Evolutionary conservation across 768 basidiomycete genomes (phyloP).

Genomic region (Boletellus ananas): DNA sequence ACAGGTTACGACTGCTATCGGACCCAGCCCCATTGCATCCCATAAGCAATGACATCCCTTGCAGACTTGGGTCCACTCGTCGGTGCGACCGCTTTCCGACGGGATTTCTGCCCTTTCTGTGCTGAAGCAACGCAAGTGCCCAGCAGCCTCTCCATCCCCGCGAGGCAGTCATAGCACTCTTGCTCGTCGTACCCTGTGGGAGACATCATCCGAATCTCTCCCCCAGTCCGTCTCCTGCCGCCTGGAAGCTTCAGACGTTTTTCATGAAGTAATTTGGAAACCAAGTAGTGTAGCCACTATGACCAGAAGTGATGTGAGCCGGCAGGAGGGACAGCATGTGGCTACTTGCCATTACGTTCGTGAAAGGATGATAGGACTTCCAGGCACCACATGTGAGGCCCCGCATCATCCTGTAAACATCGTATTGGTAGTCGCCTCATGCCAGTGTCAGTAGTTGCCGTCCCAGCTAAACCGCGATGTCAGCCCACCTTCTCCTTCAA

Average conservation of each 20-base stretch:
- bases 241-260: conserved; percentile 63
- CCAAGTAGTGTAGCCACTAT: conserved; percentile 91
- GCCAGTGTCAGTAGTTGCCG: conserved; percentile 10
- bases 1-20: conserved; percentile 13
- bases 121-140: conserved; percentile 41
- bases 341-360: conserved; percentile 81
- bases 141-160: conserved; percentile 62
- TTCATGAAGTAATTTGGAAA: conserved; percentile 62
- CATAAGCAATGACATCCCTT: conserved; percentile 60
- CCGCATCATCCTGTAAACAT: conserved; percentile 89
- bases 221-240: conserved; percentile 35
- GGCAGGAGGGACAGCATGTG: not conserved
- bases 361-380: conserved; percentile 74
- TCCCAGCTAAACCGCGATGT: not conserved
- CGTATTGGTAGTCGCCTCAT: conserved; percentile 88
- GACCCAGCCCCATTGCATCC: conserved; percentile 61
- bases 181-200: conserved; percentile 52
- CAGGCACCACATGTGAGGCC: conserved; percentile 58
- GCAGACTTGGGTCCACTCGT: conserved; percentile 39
- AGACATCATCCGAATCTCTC: conserved; percentile 11
- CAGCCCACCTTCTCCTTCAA: conserved; percentile 83
- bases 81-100: conserved; percentile 33
- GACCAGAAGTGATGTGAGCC: conserved; percentile 7
- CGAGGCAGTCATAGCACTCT: conserved; percentile 65
- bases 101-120: conserved; percentile 30